Evolutionary conservation across 176 grass and related monocot genomes (phyloP).

Genomic region (Echinochloa phyllopogon): DNA sequence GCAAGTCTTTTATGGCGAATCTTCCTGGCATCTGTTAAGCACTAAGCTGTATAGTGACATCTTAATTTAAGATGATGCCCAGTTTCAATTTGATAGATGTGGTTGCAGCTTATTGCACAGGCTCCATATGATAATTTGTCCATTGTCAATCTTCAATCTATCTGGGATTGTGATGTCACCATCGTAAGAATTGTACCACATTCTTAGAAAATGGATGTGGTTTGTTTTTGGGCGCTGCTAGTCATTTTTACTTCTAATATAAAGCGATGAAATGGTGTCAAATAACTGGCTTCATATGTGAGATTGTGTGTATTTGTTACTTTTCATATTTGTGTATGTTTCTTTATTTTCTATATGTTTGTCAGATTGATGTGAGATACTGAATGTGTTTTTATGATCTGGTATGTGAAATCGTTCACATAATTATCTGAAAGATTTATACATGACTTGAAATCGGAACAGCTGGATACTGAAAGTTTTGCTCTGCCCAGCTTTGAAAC

Average conservation of each 20-base stretch:
- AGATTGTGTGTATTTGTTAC: not conserved
- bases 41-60: not conserved
- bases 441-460: not conserved
- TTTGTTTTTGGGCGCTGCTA: not conserved
- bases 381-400: not conserved
- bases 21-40: not conserved
- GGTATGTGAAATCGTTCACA: not conserved
- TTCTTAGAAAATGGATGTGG: not conserved
- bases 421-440: not conserved
- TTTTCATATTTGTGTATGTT: not conserved
- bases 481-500: no score
- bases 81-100: not conserved
- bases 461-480: not conserved
- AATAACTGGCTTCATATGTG: not conserved
- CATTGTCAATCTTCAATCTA: not conserved
- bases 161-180: not conserved
- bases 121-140: not conserved
- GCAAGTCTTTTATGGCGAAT: not conserved
- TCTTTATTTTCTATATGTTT: not conserved
- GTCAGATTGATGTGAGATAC: not conserved
- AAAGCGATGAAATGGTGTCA: not conserved
- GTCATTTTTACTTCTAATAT: not conserved
- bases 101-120: not conserved
- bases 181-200: no score
- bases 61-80: not conserved